A percentile compares a stretch with the other conserved stretches of the same genome.
Conservation (phyloP, 192 early-diverging fungal genomes). For the Coemansia sp. region DNA sequence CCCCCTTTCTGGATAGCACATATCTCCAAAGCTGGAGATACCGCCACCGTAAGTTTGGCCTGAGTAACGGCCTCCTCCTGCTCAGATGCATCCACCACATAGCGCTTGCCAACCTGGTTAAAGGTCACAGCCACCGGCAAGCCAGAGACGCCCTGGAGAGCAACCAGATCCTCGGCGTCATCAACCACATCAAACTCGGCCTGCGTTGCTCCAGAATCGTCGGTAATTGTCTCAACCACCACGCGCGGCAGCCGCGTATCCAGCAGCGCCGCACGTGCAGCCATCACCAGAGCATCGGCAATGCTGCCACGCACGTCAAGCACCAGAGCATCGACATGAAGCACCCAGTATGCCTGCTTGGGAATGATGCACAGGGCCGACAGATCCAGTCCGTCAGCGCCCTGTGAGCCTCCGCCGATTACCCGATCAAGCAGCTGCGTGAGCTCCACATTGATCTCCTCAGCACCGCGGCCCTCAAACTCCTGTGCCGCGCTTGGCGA, state of each 20-base stretch:
- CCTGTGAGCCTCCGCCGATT: slow-evolving; percentile 71
- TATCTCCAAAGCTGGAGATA: slow-evolving; percentile 77
- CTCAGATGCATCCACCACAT: slow-evolving; percentile 85
- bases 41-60: slow-evolving; percentile 75
- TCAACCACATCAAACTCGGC: slow-evolving; percentile 93
- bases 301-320: slow-evolving; percentile 88
- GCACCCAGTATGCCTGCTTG: slow-evolving; percentile 84
- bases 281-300: slow-evolving; percentile 82
- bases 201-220: slow-evolving; percentile 76
- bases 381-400: slow-evolving; percentile 73
- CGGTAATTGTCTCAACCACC: slow-evolving; percentile 73
- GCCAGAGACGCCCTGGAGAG: slow-evolving; percentile 72
- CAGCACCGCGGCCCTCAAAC: slow-evolving; percentile 76
- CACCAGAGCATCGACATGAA: slow-evolving; percentile 89
- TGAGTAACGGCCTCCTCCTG: slow-evolving; percentile 88
- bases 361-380: slow-evolving; percentile 88
- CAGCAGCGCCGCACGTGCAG: slow-evolving; percentile 82
- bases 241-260: slow-evolving; percentile 86
- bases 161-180: slow-evolving; percentile 80
- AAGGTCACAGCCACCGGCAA: slow-evolving; percentile 85
- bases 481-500: slow-evolving; percentile 81
- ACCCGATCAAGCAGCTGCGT: slow-evolving; percentile 80
- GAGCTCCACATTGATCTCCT: slow-evolving; percentile 83
- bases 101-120: slow-evolving; percentile 80
- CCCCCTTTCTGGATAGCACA: slow-evolving; percentile 87